Conservation (phyloP, 148 eudicot species). For the Persicaria maculosa region DNA sequence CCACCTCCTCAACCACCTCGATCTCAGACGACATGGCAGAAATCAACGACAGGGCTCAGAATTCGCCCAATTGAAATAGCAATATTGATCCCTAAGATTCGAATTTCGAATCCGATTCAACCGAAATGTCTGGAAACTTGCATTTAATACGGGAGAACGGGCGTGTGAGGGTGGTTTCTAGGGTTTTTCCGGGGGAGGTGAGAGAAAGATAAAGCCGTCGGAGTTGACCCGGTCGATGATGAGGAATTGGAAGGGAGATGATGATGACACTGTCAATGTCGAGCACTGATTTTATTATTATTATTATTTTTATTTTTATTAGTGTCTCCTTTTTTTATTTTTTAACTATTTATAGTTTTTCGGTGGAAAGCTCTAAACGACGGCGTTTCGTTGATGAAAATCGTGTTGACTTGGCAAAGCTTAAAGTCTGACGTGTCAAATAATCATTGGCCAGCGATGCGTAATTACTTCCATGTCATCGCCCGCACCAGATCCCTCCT, state of each 20-base stretch:
- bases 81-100: not conserved
- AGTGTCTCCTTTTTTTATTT: not conserved
- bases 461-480: conserved; percentile 8
- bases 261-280: not conserved
- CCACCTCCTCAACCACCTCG: conserved; percentile 86
- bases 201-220: conserved; percentile 17
- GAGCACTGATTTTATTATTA: not conserved
- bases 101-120: not conserved
- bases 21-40: conserved; percentile 80
- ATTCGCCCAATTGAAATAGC: conserved; percentile 8
- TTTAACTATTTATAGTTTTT: not conserved
- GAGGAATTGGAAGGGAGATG: conserved; percentile 2
- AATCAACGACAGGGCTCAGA: not conserved
- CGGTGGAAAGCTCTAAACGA: not conserved
- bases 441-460: not conserved
- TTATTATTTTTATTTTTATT: not conserved
- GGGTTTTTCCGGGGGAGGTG: conserved; percentile 26
- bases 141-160: not conserved
- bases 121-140: conserved; percentile 2
- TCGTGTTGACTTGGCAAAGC: not conserved
- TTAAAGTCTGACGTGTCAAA: not conserved
- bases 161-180: conserved; percentile 15
- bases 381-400: not conserved
- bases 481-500: not conserved
- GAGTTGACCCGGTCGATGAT: conserved; percentile 34